Base-by-base conservation (phyloP, 441 rosid species). In the California macrophylla region DNA sequence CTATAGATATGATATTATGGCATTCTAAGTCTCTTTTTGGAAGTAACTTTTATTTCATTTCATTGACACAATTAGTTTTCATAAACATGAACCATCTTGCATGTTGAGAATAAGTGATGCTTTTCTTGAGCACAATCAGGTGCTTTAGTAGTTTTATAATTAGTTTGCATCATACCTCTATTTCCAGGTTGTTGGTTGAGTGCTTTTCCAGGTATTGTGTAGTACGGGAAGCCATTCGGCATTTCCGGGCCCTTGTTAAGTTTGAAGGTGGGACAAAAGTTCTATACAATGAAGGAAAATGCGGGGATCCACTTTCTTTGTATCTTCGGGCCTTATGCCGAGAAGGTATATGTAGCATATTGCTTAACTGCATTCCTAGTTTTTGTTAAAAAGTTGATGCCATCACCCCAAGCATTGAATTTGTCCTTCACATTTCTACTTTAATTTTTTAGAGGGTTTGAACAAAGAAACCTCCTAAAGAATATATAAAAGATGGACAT, bases 311-410 rank as follows among this genome's bases (percentile, higher is more conserved):
- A 36, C 90, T 93, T 73, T 89, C 98, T 74, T 82, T 93, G 78
- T 91, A 93, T 83, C 91, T 93, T 60, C 87, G 98, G 77, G 97
- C 97, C 34, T 80, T 93, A 80, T 91, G 96, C 72, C 87, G 89
- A 85, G 98, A 93, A 86, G 98, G 98, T 93, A 85, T 67, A 52
- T 52, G 3, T 52, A 52, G 60, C 23, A 52, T 52, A 52, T 21
- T 52, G 21, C 60, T 52, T 4, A 5, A 52, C 5, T 52, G 60
- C 25, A 52, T 2, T 52, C 60, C 18, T 20, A 52, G 21, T 21
- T 52, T 52, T 25, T 52, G 10, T 20, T 20, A 50, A 38, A 25
- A 52, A 16, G 13, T 52, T 52, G 60, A 52, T 52, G 45, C 45
- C 45, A 38, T 38, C 45, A 52, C 8, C 23, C 25, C 9, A 52